Evolutionary conservation across 2,329 filamentous ascomycete species (phyloP), one percentile per base, ranked within the genome.

Genomic region (Tetracladium maxilliforme): DNA sequence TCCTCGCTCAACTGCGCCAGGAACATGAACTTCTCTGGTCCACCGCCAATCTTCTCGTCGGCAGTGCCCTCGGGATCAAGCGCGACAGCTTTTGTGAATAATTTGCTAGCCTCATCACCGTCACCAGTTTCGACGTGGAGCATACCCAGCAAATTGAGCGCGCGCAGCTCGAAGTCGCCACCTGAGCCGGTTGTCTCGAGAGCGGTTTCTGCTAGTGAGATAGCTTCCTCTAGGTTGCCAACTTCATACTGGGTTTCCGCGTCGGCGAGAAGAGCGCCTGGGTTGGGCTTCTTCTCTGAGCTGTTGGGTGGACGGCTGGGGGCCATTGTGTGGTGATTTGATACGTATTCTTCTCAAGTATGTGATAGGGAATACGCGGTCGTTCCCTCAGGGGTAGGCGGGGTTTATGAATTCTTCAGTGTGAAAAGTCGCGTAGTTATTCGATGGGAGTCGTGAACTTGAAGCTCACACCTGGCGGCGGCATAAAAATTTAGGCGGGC

Each of bases 11-110:
- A 62, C 53, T 98, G 90, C 34, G 90, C 90, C 30, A 98, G 61
- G 70, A 86, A 92, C 24, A 95, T 55, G 44, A 94, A 95, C 54
- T 94, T 95, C 45, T 95, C 87, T 1, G 84, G 71, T 1, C 86
- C 86, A 15, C 82, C 83, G 24, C 84, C 86, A 25, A 74, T 48
- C 19, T 70, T 65, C 41, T 83, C 77, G 11, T 76, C 66, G 30
- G 72, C 55, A 19, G 58, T 52, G 11, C 87, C 90, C 29, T 86
- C 70, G 14, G 73, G 64, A 45, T 98, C 90, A 18, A 90, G 64
- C 27, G 64, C 57, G 19, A 78, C 77, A 0, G 90, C 83, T 22
- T 67, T 61, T 31, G 72, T 48, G 42, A 94, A 92, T 41, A 70
- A 75, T 23, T 60, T 52, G 30, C 77, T 64, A 21, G 87, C 87